Evolutionary conservation across 1,284 basidiomycete species (phyloP), one percentile per base, ranked within the genome.

Genomic region (Tilletia indica): DNA sequence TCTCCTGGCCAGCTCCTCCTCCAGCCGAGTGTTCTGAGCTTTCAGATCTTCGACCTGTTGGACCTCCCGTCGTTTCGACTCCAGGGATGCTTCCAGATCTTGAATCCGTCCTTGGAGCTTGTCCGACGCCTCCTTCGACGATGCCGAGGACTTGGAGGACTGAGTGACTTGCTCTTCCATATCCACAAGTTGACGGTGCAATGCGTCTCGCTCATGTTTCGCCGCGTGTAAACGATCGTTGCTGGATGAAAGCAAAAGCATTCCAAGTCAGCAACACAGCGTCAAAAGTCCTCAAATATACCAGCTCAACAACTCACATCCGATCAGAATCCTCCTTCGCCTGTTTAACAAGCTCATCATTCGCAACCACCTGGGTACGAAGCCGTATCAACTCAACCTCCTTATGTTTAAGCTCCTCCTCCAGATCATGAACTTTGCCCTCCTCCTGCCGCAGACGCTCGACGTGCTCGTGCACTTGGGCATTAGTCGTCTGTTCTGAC

Each of bases 1-100:
- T 42, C 39, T 64, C 9, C 34, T 25, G 5, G 61, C 31, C 36
- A 64, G 38, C 38, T 64, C 61, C 19, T 64, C 61, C 61, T 64
- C 61, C 19, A 64, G 34, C 14, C 39, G 61, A 16, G 36, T 16
- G n/a, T 39, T 12, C 61, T 64, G 61, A 14, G 61, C 61, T 1
- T 64, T 25, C 34, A 64, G 61, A 16, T 64, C 61, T 21, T 38
- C 61, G 16, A 39, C 61, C 9, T 38, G 58, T 8, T 25, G 4
- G 9, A 9, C 58, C 58, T 36, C 58, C 31, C 38, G 58, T 34
- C 31, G n/a, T 0, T 8, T 8, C 31, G 25, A 14, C 19, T 34
- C 61, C 38, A 64, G 61, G 9, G 31, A 19, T 14, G 8, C 11
- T 38, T 64, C 61, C 0, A 64, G 61, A 9, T 39, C 34, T 12